Conservation (phyloP, 805 yeast species). For the Metschnikowia arizonensis region DNA sequence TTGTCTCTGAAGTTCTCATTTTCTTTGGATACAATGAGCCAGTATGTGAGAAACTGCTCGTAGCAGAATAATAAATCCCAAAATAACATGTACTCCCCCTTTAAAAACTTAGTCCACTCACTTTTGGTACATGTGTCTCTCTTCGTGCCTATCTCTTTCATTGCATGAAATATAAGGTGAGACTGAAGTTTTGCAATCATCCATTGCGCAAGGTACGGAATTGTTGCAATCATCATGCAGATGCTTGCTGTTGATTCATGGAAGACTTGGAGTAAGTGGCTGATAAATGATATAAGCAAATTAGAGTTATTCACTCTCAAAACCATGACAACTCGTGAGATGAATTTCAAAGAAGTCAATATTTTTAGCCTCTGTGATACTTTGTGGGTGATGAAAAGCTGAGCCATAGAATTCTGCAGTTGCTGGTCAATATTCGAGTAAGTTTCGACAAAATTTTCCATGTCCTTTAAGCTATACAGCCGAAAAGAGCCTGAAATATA, state of each 20-base stretch:
- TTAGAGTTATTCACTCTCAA: not conserved
- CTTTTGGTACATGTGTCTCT: not conserved
- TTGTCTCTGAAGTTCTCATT: constrained; percentile 47
- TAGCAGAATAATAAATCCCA: constrained; percentile 44
- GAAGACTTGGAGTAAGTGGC: constrained; percentile 33
- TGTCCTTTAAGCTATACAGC: not conserved
- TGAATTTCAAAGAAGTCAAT: constrained; percentile 3
- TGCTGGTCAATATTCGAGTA: too few species aligned
- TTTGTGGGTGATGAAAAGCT: not conserved
- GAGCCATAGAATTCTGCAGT: not conserved
- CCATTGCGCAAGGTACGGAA: constrained; percentile 37
- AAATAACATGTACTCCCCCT: constrained; percentile 14
- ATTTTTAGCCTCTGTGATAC: not conserved
- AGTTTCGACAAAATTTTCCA: not conserved
- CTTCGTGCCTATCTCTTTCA: constrained; percentile 9
- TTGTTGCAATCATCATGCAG: constrained; percentile 39
- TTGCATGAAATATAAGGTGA: constrained; percentile 16
- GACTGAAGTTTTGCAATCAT: constrained; percentile 25
- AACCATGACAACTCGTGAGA: constrained; percentile 4
- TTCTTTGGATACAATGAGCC: constrained; percentile 66
- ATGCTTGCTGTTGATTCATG: constrained; percentile 36
- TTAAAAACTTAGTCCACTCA: not conserved
- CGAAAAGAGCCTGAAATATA: not conserved
- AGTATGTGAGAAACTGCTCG: constrained; percentile 61
- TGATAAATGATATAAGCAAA: constrained; percentile 19